A percentile compares a stretch with the other conserved stretches of the same genome.
Evolutionary conservation across 1,139 yeast species (phyloP).

Genomic region (Saccharomyces hybrid): DNA sequence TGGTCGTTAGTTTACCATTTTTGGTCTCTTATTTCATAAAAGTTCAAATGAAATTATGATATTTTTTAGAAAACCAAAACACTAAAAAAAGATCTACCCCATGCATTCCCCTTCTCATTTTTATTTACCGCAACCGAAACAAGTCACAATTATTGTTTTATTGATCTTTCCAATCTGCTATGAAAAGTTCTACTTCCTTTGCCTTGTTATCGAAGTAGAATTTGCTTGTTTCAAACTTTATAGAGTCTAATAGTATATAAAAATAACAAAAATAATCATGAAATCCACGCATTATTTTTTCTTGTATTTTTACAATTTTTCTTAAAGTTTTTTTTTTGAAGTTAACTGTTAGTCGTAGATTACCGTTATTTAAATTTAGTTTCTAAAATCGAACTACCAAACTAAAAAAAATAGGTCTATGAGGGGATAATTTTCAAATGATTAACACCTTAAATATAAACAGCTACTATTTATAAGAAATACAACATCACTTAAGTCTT

Average conservation of each 20-base stretch:
- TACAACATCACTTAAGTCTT: not conserved
- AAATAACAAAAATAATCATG: not conserved
- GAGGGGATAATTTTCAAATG: not conserved
- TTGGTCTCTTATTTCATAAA: conserved; percentile 52
- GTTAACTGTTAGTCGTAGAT: not conserved
- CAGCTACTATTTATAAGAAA: not conserved
- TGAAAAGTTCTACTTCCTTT: not conserved
- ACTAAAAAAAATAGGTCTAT: not conserved
- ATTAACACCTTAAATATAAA: not conserved
- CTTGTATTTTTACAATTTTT: not conserved
- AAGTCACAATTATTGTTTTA: not conserved
- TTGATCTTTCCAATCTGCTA: not conserved
- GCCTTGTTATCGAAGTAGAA: not conserved
- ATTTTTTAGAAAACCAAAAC: not conserved
- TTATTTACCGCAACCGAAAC: not conserved
- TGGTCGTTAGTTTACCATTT: conserved; percentile 57
- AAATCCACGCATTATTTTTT: not conserved
- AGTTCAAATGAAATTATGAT: conserved; percentile 24
- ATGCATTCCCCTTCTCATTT: not conserved
- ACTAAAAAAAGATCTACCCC: not conserved
- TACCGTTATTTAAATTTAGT: not conserved
- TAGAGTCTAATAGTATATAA: not conserved
- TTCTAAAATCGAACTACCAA: not conserved
- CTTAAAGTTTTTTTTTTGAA: not conserved
- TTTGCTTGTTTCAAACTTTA: not conserved